Conservation (phyloP, 129 eudicot species). For the Saposhnikovia divaricata region DNA sequence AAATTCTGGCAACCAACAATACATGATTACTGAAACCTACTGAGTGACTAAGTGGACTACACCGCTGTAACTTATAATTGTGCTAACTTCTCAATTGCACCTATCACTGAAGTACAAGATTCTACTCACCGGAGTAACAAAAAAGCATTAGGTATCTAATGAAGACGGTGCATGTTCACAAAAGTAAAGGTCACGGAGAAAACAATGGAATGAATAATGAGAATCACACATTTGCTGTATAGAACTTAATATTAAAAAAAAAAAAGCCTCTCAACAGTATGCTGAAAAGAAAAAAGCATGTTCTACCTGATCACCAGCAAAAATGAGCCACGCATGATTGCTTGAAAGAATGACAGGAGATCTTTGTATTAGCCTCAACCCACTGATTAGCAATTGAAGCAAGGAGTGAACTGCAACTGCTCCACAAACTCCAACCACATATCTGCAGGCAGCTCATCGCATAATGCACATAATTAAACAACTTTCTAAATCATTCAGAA, state of each 20-base stretch:
- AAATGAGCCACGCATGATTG: conserved; percentile 79
- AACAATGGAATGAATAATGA: neutral
- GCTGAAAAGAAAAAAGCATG: neutral
- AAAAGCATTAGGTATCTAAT: neutral
- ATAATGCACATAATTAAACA: neutral
- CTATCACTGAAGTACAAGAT: neutral
- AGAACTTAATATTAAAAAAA: neutral
- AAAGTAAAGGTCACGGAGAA: neutral
- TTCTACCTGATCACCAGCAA: conserved; percentile 81
- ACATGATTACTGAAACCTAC: neutral
- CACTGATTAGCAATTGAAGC: conserved; percentile 51
- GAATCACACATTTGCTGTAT: neutral
- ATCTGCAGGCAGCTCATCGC: conserved; percentile 21
- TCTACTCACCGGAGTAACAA: neutral
- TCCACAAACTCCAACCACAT: conserved; percentile 74
- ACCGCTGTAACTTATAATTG: neutral
- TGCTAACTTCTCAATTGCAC: neutral
- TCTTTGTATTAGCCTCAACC: conserved; percentile 37
- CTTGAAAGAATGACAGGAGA: conserved; percentile 50
- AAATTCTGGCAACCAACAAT: neutral
- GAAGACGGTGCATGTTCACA: neutral
- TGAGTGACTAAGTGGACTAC: neutral
- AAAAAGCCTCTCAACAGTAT: neutral
- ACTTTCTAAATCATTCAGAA: neutral
- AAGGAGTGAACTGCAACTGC: conserved; percentile 70